Conservation (phyloP, 768 basidiomycete genomes). For the Clavaria fumosa region DNA sequence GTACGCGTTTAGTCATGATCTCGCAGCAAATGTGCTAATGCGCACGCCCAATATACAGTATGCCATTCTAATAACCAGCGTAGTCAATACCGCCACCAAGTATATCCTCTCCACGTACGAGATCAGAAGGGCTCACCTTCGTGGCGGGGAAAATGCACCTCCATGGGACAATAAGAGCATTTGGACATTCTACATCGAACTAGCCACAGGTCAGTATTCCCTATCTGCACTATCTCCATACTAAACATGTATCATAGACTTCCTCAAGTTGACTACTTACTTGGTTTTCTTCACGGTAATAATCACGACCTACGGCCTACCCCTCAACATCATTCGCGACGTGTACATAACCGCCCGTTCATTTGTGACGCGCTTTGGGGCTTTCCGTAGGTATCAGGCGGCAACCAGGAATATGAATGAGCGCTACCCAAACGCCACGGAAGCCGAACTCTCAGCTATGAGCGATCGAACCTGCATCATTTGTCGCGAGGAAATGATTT, state of each 20-base stretch:
- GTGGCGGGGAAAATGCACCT: slow-evolving; percentile 75
- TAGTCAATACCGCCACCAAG: slow-evolving; percentile 64
- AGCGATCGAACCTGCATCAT: slow-evolving; percentile 94
- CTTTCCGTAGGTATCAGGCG: slow-evolving; percentile 81
- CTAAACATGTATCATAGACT: slow-evolving; percentile 40
- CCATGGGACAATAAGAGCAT: slow-evolving; percentile 98
- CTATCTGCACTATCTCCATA: slow-evolving; percentile 5
- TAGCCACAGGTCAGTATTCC: slow-evolving; percentile 53
- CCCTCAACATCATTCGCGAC: slow-evolving; percentile 92
- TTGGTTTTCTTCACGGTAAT: slow-evolving; percentile 89
- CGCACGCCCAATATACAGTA: slow-evolving; percentile 34
- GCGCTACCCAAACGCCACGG: slow-evolving; percentile 83
- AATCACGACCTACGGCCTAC: slow-evolving; percentile 86
- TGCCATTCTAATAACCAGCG: slow-evolving; percentile 72
- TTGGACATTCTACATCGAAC: slow-evolving; percentile 89
- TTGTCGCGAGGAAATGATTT: slow-evolving; percentile 88
- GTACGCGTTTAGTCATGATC: slow-evolving; percentile 26
- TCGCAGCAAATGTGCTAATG: slow-evolving; percentile 5
- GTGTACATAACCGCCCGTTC: slow-evolving; percentile 92
- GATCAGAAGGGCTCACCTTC: slow-evolving; percentile 54
- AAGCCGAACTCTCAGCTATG: slow-evolving; percentile 66
- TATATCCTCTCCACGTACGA: slow-evolving; percentile 76
- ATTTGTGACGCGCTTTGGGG: slow-evolving; percentile 75
- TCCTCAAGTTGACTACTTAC: slow-evolving; percentile 85
- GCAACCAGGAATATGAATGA: slow-evolving; percentile 96